These are phyloP conservation scores for Coniferiporia sulphurascens DNA, from an alignment of 1,284 basidiomycete genomes.

Conservation along the genomic window DNA sequence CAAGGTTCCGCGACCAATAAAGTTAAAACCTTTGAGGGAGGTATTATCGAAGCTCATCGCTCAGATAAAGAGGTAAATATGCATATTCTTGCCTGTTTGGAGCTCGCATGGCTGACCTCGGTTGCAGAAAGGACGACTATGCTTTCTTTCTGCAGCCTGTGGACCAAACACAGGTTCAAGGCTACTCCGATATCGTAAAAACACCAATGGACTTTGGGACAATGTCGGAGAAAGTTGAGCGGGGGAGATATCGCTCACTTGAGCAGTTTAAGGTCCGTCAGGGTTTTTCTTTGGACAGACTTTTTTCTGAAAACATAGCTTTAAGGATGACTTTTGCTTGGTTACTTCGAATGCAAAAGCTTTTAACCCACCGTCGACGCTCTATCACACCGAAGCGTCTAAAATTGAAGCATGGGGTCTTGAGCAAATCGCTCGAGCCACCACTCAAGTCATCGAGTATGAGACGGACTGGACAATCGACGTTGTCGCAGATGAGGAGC, in stretches of 20 bases:
- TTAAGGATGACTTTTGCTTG: conserved; percentile 61
- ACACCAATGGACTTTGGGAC: conserved; percentile 82
- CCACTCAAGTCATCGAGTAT: conserved; percentile 69
- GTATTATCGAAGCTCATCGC: conserved; percentile 59
- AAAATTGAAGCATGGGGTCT: conserved; percentile 61
- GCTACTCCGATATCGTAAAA: conserved; percentile 65
- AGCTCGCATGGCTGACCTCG: background rate
- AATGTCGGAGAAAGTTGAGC: conserved; percentile 61
- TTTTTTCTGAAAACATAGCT: background rate
- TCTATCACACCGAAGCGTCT: conserved; percentile 69
- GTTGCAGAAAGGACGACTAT: conserved; percentile 75
- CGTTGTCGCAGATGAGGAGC: conserved; percentile 63
- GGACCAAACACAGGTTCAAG: conserved; percentile 56
- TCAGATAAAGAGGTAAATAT: conserved; percentile 66
- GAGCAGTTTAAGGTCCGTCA: conserved; percentile 68
- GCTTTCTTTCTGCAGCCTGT: conserved; percentile 78
- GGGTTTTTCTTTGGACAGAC: background rate
- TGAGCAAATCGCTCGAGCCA: conserved; percentile 65
- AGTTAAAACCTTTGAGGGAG: conserved; percentile 74
- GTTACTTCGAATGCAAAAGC: conserved; percentile 69
- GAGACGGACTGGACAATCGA: conserved; percentile 81
- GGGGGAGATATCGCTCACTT: conserved; percentile 64
- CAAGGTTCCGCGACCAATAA: conserved; percentile 47
- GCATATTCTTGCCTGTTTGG: conserved; percentile 1
- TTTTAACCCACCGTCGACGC: conserved; percentile 67